Conservation (phyloP, 352 stramenopile genomes). For the Pythium inflatum region DNA sequence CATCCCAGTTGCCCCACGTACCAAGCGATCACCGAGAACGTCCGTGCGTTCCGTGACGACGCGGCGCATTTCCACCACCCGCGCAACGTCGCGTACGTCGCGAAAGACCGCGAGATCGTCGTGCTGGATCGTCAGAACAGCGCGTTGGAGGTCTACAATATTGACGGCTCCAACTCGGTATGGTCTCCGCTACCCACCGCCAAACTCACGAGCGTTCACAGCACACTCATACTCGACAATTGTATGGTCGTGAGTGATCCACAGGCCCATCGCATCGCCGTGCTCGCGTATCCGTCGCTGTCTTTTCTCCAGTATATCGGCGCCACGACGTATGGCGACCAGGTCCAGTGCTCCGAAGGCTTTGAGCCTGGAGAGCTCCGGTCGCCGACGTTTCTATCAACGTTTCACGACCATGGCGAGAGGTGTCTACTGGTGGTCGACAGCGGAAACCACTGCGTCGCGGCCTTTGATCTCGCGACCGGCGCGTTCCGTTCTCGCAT, state of each 20-base stretch:
- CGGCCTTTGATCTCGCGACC: constrained; percentile 49
- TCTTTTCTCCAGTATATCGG: constrained; percentile 57
- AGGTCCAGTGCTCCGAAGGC: constrained; percentile 49
- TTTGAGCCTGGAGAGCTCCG: constrained; percentile 58
- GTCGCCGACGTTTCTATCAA: constrained; percentile 49
- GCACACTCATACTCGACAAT: not conserved
- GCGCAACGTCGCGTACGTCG: constrained; percentile 38
- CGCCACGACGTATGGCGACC: constrained; percentile 57
- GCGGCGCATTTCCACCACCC: constrained; percentile 54
- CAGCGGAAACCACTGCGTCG: constrained; percentile 64
- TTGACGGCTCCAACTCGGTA: constrained; percentile 46
- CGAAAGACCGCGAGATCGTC: constrained; percentile 44
- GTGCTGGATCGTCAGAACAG: constrained; percentile 62
- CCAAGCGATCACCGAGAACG: constrained; percentile 34
- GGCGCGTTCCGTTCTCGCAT: constrained; percentile 47
- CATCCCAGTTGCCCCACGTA: constrained; percentile 53
- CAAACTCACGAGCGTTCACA: constrained; percentile 20
- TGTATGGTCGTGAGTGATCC: constrained; percentile 60
- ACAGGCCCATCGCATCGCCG: constrained; percentile 53
- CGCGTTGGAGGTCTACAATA: constrained; percentile 53
- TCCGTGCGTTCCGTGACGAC: constrained; percentile 38
- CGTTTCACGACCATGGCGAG: not conserved
- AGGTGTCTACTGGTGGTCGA: constrained; percentile 54
- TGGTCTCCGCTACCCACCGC: constrained; percentile 29
- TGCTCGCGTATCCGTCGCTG: constrained; percentile 34